Conservation (phyloP, 2,329 filamentous ascomycete species). For the Knufia fluminis region DNA sequence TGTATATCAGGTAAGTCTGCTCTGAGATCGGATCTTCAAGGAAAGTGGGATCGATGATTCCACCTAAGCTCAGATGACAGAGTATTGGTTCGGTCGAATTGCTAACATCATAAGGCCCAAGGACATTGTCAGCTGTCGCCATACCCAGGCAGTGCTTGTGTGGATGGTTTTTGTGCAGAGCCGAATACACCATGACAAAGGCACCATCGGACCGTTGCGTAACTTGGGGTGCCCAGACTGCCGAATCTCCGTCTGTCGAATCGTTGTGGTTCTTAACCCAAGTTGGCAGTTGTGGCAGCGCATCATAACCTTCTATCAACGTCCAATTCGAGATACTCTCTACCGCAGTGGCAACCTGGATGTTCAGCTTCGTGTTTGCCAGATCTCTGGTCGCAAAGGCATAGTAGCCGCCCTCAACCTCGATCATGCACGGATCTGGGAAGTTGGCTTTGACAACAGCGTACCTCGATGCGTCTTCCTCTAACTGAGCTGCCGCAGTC, state of each 20-base stretch:
- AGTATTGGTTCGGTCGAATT: slow-evolving; percentile 32
- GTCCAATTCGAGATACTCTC: slow-evolving; percentile 38
- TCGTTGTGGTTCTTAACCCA: slow-evolving; percentile 40
- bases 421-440: slow-evolving; percentile 45
- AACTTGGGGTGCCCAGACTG: slow-evolving; percentile 52
- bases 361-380: slow-evolving; percentile 37
- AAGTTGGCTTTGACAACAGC: slow-evolving; percentile 38
- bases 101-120: slow-evolving; percentile 43
- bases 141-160: slow-evolving; percentile 47
- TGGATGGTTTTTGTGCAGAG: slow-evolving; percentile 25
- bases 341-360: slow-evolving; percentile 44
- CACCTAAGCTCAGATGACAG: slow-evolving; percentile 43
- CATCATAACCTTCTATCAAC: slow-evolving; percentile 40
- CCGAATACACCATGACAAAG: slow-evolving; percentile 52
- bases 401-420: slow-evolving; percentile 40
- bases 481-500: neutral
- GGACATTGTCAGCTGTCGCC: slow-evolving; percentile 37
- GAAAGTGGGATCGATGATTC: slow-evolving; percentile 51
- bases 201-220: slow-evolving; percentile 35
- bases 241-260: slow-evolving; percentile 15
- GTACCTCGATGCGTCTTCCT: neutral
- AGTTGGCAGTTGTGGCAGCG: slow-evolving; percentile 39
- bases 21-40: slow-evolving; percentile 43
- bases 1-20: slow-evolving; percentile 50
- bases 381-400: slow-evolving; percentile 41